Percentiles rank a stretch among this genome's conserved stretches.
These are phyloP conservation scores for Lophiotrema nucula DNA, from an alignment of 495 filamentous ascomycete species.

Conservation along the genomic window DNA sequence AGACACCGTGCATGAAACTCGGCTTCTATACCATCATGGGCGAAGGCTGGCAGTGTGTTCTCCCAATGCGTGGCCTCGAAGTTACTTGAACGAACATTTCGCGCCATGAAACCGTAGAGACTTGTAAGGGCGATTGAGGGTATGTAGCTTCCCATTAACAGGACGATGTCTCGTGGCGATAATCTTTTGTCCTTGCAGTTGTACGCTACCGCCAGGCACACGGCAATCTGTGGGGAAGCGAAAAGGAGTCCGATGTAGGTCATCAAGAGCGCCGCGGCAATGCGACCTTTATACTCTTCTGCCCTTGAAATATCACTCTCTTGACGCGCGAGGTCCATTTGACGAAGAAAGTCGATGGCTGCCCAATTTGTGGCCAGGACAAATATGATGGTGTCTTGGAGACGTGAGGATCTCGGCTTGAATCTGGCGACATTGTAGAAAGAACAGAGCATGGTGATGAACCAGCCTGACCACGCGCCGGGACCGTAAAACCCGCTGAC, in stretches of 20 bases:
- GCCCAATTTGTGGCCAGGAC: conserved; percentile 10
- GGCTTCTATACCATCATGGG: no score
- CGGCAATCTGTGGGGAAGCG: not conserved
- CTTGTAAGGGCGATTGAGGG: not conserved
- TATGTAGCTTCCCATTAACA: not conserved
- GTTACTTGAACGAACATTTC: no score
- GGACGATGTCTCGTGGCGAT: no score
- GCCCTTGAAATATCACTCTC: not conserved
- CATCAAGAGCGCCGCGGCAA: not conserved
- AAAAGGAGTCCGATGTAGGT: not conserved
- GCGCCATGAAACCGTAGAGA: not conserved
- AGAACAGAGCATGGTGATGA: not conserved
- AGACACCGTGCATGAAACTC: no score
- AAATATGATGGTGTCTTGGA: not conserved
- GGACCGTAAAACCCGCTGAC: conserved; percentile 19
- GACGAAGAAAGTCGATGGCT: conserved; percentile 2
- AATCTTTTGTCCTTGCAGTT: not conserved
- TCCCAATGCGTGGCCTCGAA: no score
- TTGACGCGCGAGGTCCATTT: not conserved
- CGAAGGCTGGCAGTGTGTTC: no score
- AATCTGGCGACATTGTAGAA: not conserved
- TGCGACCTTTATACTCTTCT: not conserved
- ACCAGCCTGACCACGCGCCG: conserved; percentile 11
- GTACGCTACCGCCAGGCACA: not conserved
- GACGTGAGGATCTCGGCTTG: not conserved